Percentiles rank a stretch among this genome's conserved stretches.
Conservation (phyloP, 75 land plant genomes). For the Selaginella tamariscina region DNA sequence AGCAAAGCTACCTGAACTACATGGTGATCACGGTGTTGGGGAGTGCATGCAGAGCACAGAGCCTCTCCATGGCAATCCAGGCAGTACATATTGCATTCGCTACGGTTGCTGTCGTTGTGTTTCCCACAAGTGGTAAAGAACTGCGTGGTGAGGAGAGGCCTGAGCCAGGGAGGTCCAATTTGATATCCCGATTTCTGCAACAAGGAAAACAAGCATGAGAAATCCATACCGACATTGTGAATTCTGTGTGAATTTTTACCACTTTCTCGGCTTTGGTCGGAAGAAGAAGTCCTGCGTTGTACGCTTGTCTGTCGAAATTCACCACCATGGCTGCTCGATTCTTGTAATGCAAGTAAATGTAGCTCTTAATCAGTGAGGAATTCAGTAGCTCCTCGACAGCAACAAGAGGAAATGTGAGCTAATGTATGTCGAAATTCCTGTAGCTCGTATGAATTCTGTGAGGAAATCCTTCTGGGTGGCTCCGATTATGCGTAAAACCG, state of each 20-base stretch:
- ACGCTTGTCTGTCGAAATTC: not conserved
- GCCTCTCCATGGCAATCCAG: slow-evolving; percentile 49
- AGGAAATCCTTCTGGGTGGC: too few species aligned
- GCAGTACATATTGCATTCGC: slow-evolving; percentile 63
- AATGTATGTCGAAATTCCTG: too few species aligned
- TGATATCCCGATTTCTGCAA: not conserved
- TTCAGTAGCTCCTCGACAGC: not conserved
- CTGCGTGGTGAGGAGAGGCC: slow-evolving; percentile 33
- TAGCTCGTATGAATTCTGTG: too few species aligned
- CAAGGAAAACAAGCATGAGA: not conserved
- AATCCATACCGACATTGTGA: not conserved
- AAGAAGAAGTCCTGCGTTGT: not conserved
- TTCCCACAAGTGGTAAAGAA: slow-evolving; percentile 41
- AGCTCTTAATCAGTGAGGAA: not conserved
- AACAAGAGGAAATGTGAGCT: not conserved
- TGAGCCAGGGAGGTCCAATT: slow-evolving; percentile 54
- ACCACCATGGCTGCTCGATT: slow-evolving; percentile 1
- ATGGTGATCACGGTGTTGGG: slow-evolving; percentile 45
- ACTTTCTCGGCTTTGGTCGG: not conserved
- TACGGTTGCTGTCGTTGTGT: slow-evolving; percentile 41
- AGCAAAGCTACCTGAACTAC: slow-evolving; percentile 38
- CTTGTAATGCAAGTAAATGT: not conserved
- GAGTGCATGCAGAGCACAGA: slow-evolving; percentile 43
- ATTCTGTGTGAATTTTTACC: not conserved
- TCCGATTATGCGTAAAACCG: too few species aligned